Base-by-base conservation (phyloP, 495 filamentous ascomycete species). In the Letharia columbiana region DNA sequence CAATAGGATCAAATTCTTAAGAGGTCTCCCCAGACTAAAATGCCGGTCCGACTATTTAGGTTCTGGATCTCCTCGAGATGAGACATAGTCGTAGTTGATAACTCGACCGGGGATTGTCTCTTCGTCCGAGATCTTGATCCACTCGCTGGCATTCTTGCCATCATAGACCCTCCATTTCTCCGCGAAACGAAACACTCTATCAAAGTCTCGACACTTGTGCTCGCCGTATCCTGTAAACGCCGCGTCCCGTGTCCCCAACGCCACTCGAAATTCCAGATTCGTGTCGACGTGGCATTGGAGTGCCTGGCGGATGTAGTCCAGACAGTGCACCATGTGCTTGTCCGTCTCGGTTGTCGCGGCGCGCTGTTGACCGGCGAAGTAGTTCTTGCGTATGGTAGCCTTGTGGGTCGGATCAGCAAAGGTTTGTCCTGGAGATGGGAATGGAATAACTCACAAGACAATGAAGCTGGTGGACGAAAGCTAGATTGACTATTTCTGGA, bases 301-400 rank as follows among this genome's bases (percentile, higher is more conserved):
- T 0, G 69, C 57, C 52, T 72, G 71, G 17, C 74, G 72, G 31
- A 75, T 44, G 58, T 73, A 72, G 33, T 72, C 69, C n/a, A 75
- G 66, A 49, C 74, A 75, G 64, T 75, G 72, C 28, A 47, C 37
- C 2, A 44, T 40, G 33, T 68, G 66, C 31, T 65, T 40, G 33
- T 33, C 47, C 9, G 39, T 66, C 12, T 33, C 28, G 56, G 20
- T 33, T 8, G 28, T 35, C 17, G 28, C 39, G 23, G 5, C 50
- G 28, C 58, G 18, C 1, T 61, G 33, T 15, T n/a, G 20, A 10
- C n/a, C 41, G 9, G 63, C 6, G 64, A 39, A 60, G 31, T 23
- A 40, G 31, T 11, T 44, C 18, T 49, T 6, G 20, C 39, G 56
- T 2, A 60, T 42, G 8, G 5, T 60, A 5, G 60, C n/a, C 56